Base-by-base conservation (phyloP, 1,284 basidiomycete genomes). In the Cryptococcus sp. region DNA sequence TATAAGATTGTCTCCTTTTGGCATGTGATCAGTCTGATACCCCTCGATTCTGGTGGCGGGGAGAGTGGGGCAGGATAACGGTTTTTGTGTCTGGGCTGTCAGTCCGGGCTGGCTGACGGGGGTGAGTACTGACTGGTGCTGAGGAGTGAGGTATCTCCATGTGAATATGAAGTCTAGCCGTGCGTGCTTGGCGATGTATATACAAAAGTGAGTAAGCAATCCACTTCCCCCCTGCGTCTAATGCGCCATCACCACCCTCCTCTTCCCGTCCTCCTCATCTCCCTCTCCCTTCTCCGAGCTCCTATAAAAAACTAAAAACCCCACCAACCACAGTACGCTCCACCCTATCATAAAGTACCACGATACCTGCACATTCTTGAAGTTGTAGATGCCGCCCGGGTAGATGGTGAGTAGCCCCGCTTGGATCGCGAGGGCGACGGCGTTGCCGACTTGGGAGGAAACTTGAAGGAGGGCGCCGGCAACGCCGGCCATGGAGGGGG, bases 271-370 rank as follows among this genome's bases (percentile, higher is more conserved):
- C 23, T 51, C 50, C 44, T 39, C 45, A 20, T 46, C 42, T n/a
- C 24, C 37, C 24, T 18, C 24, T 5, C 9, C 43, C 36, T 46
- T 53, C 35, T 44, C 50, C n/a, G 18, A 16, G 20, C 46, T 50
- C 40, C 52, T 65, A 61, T 66, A 73, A 42, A 72, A 64, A 28
- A 59, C 59, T 15, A 67, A 36, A 52, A 76, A 72, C 13, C 52
- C 56, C 37, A 72, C 53, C 36, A 71, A 50, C 58, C 66, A 70
- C 11, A 75, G 43, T 9, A 62, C 52, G n/a, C 53, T 40, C 75
- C 75, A 76, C 6, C 73, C 75, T 2, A 73, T 53, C 50, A 68
- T 60, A 59, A 77, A 76, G 45, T 67, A 70, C 48, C 66, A 73
- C 0, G 59, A 61, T 7, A 64, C 65, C 39, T 68, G 56, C 47